Conservation (phyloP, 2,329 filamentous ascomycete species). For the Apiospora malaysiana region DNA sequence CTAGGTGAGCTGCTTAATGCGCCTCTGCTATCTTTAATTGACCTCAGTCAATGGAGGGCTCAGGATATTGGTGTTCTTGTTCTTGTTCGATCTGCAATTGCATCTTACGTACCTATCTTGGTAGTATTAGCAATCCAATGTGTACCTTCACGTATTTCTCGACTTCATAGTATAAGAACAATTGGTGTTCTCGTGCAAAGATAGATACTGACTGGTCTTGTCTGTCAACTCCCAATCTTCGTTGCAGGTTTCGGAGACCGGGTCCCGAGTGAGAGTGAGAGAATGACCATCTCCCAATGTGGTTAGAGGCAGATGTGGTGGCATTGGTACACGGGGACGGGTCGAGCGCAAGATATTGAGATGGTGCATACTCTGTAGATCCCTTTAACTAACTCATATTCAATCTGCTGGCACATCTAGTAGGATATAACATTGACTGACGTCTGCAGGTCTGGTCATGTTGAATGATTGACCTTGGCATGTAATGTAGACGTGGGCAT, state of each 20-base stretch:
- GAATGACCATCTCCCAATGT: neutral
- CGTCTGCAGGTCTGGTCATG: neutral
- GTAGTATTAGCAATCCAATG: no score
- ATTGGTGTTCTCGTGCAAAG: no score
- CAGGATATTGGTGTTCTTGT: no score
- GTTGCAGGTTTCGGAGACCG: neutral
- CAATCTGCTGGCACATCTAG: neutral
- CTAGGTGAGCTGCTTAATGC: neutral
- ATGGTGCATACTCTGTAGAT: slow-evolving; percentile 6
- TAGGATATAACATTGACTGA: neutral
- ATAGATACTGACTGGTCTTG: no score
- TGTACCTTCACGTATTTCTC: no score
- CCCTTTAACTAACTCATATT: neutral
- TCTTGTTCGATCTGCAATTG: no score
- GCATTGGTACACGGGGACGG: neutral
- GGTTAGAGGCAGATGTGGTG: slow-evolving; percentile 2
- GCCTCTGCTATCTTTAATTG: slow-evolving; percentile 8
- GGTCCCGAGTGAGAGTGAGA: neutral
- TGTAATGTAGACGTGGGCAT: neutral
- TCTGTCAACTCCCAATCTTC: neutral
- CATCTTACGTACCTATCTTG: no score
- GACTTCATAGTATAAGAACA: no score
- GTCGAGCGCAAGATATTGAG: slow-evolving; percentile 1
- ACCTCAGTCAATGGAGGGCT: neutral
- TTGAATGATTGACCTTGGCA: neutral